Evolutionary conservation across 257 asterid genomes (phyloP).

Genomic region (Penstemon newberryi): DNA sequence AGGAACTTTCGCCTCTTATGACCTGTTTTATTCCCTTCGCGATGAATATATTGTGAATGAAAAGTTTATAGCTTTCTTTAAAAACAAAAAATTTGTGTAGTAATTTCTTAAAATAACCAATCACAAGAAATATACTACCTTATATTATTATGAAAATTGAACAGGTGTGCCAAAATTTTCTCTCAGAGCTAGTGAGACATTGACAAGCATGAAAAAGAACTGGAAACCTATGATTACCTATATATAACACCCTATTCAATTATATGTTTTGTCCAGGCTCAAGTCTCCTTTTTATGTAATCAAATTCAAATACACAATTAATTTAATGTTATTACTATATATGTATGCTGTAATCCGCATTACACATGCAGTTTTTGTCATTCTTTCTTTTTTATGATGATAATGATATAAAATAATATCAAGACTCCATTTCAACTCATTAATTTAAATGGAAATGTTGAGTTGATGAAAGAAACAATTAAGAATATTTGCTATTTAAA

Average conservation of each 20-base stretch:
- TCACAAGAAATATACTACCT: too few relatives aligned
- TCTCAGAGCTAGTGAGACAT: too few relatives aligned
- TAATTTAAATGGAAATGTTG: too few relatives aligned
- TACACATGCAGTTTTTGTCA: slow-evolving; percentile 15
- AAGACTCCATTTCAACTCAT: not conserved
- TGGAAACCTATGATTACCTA: slow-evolving; percentile 25
- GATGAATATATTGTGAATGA: too few relatives aligned
- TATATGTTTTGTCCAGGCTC: slow-evolving; percentile 23
- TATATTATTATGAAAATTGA: too few relatives aligned
- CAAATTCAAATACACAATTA: not conserved
- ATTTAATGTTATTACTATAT: not conserved
- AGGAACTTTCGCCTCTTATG: too few relatives aligned
- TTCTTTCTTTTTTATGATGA: not conserved
- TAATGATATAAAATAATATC: not conserved
- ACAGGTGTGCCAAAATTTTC: too few relatives aligned
- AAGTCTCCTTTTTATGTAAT: not conserved
- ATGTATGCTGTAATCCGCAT: slow-evolving; percentile 1
- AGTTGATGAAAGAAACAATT: too few relatives aligned
- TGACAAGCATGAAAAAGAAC: slow-evolving; percentile 1
- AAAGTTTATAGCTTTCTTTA: too few relatives aligned
- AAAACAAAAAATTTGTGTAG: too few relatives aligned
- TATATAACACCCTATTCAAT: slow-evolving; percentile 26
- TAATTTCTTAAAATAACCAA: too few relatives aligned
- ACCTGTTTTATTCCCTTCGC: too few relatives aligned
- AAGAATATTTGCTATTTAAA: not conserved